Conservation (phyloP, 768 basidiomycete species). For the Mycena leptocephala region DNA sequence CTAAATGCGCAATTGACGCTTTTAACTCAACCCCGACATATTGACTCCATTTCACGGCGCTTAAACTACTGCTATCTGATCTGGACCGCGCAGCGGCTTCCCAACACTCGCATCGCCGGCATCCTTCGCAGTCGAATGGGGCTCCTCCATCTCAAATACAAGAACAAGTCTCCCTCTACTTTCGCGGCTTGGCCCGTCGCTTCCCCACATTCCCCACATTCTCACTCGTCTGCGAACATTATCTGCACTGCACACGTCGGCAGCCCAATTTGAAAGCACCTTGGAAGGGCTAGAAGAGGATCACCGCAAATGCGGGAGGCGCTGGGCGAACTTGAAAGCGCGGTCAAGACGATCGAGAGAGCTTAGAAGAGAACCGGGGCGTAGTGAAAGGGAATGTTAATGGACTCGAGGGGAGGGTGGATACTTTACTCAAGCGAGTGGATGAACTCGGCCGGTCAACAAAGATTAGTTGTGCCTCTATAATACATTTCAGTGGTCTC, state of each 20-base stretch:
- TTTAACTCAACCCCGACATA: constrained; percentile 95
- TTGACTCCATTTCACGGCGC: constrained; percentile 95
- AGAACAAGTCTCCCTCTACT: constrained; percentile 82
- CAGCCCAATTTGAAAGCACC: constrained; percentile 82
- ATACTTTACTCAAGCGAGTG: constrained; percentile 57
- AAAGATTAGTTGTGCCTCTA: not conserved
- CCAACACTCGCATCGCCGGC: constrained; percentile 63
- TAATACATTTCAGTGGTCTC: not conserved
- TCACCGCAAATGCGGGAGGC: constrained; percentile 76
- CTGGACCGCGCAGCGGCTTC: constrained; percentile 84
- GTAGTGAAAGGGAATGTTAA: constrained; percentile 83
- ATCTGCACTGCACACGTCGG: constrained; percentile 85
- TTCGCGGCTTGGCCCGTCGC: constrained; percentile 77
- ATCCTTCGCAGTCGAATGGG: constrained; percentile 58
- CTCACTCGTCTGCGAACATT: constrained; percentile 91
- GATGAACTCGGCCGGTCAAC: constrained; percentile 54
- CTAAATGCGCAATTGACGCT: constrained; percentile 90
- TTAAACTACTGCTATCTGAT: constrained; percentile 92
- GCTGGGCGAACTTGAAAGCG: constrained; percentile 77
- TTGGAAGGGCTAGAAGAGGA: constrained; percentile 81
- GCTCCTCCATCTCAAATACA: constrained; percentile 52
- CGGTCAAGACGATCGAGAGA: constrained; percentile 83
- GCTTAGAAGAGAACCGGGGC: constrained; percentile 80
- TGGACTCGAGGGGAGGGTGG: constrained; percentile 73
- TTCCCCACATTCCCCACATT: constrained; percentile 92